A percentile compares a stretch with the other conserved stretches of the same genome.
Evolutionary conservation across 768 basidiomycete species (phyloP).

Genomic region (Russula dissimulans): DNA sequence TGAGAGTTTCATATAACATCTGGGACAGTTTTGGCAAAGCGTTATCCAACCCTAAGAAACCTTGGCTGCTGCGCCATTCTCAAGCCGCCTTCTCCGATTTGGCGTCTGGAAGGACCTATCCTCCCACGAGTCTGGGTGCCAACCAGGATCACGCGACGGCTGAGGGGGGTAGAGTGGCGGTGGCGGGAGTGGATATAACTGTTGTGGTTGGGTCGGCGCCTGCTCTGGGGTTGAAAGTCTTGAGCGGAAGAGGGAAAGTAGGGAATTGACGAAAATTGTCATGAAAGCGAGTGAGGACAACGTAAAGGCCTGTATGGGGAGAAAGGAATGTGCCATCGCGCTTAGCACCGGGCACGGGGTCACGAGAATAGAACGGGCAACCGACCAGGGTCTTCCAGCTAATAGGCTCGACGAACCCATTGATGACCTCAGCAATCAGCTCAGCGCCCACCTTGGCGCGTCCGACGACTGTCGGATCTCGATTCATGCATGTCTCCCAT

Average conservation of each 20-base stretch:
- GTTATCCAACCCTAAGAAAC: conserved; percentile 7
- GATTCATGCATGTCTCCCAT: conserved; percentile 95
- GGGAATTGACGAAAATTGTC: conserved; percentile 73
- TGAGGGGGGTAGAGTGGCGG: conserved; percentile 12
- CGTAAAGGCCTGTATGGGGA: conserved; percentile 47
- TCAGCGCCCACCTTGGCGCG: conserved; percentile 88
- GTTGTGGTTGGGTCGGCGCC: conserved; percentile 5
- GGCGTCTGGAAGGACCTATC: conserved; percentile 23
- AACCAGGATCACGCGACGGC: conserved; percentile 6
- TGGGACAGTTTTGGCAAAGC: not conserved
- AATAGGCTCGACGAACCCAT: conserved; percentile 94
- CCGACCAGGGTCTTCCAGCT: conserved; percentile 94
- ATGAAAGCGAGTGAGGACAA: conserved; percentile 68
- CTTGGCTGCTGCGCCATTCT: conserved; percentile 17
- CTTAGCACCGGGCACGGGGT: not conserved
- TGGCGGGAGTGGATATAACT: conserved; percentile 20
- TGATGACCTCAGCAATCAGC: conserved; percentile 91
- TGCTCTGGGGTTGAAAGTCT: conserved; percentile 38
- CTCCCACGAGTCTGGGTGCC: conserved; percentile 14
- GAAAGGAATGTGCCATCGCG: not conserved
- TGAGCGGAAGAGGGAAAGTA: conserved; percentile 68
- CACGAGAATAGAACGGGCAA: conserved; percentile 7
- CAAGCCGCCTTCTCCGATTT: conserved; percentile 19
- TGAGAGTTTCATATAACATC: conserved; percentile 5
- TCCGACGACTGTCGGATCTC: conserved; percentile 83